phyloP scores from a whole-genome alignment of 805 yeast genomes.

The Wickerhamomyces queroliae region DNA sequence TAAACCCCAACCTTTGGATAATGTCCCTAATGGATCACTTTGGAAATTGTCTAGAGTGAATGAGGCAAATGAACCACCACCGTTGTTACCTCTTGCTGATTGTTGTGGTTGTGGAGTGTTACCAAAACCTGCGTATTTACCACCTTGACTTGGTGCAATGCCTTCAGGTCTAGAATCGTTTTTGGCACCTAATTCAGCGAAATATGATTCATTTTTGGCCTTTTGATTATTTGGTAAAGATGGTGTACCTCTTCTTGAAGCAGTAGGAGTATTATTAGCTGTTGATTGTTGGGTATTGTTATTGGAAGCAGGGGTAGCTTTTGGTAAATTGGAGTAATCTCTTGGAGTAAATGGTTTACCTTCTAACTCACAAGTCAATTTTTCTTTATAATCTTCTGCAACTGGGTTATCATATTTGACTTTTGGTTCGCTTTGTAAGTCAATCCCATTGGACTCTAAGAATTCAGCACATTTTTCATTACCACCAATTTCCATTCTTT shows the following conservation, averaged over 20 bases:
- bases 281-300: slow-evolving; percentile 5
- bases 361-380: slow-evolving; percentile 67
- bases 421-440: slow-evolving; percentile 54
- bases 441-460: slow-evolving; percentile 68
- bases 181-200: slow-evolving; percentile 68
- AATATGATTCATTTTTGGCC: slow-evolving; percentile 72
- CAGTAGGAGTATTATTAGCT: slow-evolving; percentile 23
- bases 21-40: slow-evolving; percentile 84
- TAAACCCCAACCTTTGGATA: slow-evolving; percentile 90
- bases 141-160: slow-evolving; percentile 91
- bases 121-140: slow-evolving; percentile 89
- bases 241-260: slow-evolving; percentile 38
- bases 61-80: slow-evolving; percentile 41
- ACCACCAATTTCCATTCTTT: slow-evolving; percentile 93
- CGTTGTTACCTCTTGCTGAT: slow-evolving; percentile 11
- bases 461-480: slow-evolving; percentile 69
- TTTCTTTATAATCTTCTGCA: slow-evolving; percentile 91
- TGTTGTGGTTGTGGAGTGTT: slow-evolving; percentile 54
- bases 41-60: slow-evolving; percentile 67
- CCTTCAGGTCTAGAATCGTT: slow-evolving; percentile 71
- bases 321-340: slow-evolving; percentile 39
- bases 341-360: slow-evolving; percentile 60
- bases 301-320: background rate
- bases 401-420: slow-evolving; percentile 81
- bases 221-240: slow-evolving; percentile 24